A percentile compares a stretch with the other conserved stretches of the same genome.
phyloP scores from a whole-genome alignment of 1,139 yeast genomes.

The Hansenula lynferdii region DNA sequence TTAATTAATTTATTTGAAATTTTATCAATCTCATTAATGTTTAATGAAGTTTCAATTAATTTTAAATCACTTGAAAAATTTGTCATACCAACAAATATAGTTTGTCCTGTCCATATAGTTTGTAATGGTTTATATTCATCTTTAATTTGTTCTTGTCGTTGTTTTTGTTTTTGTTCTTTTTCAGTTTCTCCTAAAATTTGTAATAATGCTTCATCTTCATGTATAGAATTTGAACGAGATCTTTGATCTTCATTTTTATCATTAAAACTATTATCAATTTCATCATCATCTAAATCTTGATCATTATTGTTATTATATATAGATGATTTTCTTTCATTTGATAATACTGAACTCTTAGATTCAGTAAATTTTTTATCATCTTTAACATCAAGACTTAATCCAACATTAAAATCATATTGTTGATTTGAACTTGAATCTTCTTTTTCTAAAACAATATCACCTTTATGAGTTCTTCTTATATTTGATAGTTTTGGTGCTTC shows the following conservation, averaged over 20 bases:
- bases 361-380: constrained; percentile 25
- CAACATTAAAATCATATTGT: constrained; percentile 22
- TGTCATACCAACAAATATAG: constrained; percentile 52
- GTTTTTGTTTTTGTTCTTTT: constrained; percentile 5
- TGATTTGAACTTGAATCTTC: constrained; percentile 37
- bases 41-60: constrained; percentile 38
- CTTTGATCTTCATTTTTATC: constrained; percentile 20
- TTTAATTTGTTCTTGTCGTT: constrained; percentile 8
- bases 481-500: constrained; percentile 53
- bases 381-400: constrained; percentile 30
- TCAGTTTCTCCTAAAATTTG: constrained; percentile 13
- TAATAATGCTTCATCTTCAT: constrained; percentile 4
- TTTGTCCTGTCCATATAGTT: constrained; percentile 53
- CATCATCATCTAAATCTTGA: constrained; percentile 24
- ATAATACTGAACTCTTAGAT: constrained; percentile 7
- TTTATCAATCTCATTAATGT: constrained; percentile 10
- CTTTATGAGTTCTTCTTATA: constrained; percentile 77
- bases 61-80: constrained; percentile 40
- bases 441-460: constrained; percentile 70
- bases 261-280: constrained; percentile 1
- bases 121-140: constrained; percentile 1
- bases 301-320: constrained; percentile 22
- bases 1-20: constrained; percentile 25
- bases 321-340: constrained; percentile 7
- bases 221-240: not conserved